phyloP scores from a whole-genome alignment of 352 stramenopile genomes.

The Lagenidium sp. region DNA sequence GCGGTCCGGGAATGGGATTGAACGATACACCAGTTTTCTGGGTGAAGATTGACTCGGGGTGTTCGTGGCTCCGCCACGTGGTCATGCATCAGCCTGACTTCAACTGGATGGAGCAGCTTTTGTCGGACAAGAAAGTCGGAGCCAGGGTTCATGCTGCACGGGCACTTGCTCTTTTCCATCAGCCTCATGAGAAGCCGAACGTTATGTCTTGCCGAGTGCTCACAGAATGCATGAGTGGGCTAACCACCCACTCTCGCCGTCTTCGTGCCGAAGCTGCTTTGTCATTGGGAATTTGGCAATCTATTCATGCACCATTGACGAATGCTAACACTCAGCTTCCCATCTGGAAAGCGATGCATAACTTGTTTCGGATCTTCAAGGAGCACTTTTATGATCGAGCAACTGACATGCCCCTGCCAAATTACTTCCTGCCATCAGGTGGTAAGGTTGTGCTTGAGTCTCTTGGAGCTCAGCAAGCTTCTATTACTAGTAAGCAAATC shows the following conservation, averaged over 20 bases:
- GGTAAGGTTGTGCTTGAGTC: slow-evolving; percentile 77
- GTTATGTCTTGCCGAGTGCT: slow-evolving; percentile 82
- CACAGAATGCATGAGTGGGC: slow-evolving; percentile 77
- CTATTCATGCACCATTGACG: slow-evolving; percentile 71
- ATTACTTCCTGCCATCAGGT: slow-evolving; percentile 80
- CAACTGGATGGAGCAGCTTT: slow-evolving; percentile 84
- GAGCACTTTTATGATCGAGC: slow-evolving; percentile 78
- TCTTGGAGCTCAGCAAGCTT: slow-evolving; percentile 67
- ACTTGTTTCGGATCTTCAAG: slow-evolving; percentile 85
- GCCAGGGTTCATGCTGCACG: slow-evolving; percentile 73
- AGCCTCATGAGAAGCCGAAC: slow-evolving; percentile 77
- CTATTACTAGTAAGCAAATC: slow-evolving; percentile 79
- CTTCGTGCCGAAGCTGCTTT: slow-evolving; percentile 65
- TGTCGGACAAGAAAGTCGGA: slow-evolving; percentile 77
- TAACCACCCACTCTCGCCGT: slow-evolving; percentile 72
- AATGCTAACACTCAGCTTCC: slow-evolving; percentile 73
- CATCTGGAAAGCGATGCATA: slow-evolving; percentile 84
- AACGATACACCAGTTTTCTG: slow-evolving; percentile 84
- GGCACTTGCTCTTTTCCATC: slow-evolving; percentile 66
- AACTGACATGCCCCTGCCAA: slow-evolving; percentile 80
- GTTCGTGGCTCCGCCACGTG: slow-evolving; percentile 67
- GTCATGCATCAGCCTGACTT: slow-evolving; percentile 85
- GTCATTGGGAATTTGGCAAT: slow-evolving; percentile 79
- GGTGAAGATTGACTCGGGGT: slow-evolving; percentile 80
- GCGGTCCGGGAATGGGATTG: slow-evolving; percentile 68